Evolutionary conservation across 2,329 filamentous ascomycete genomes (phyloP), one percentile per base, ranked within the genome.

Genomic region (Cucurbitaria berberidis): DNA sequence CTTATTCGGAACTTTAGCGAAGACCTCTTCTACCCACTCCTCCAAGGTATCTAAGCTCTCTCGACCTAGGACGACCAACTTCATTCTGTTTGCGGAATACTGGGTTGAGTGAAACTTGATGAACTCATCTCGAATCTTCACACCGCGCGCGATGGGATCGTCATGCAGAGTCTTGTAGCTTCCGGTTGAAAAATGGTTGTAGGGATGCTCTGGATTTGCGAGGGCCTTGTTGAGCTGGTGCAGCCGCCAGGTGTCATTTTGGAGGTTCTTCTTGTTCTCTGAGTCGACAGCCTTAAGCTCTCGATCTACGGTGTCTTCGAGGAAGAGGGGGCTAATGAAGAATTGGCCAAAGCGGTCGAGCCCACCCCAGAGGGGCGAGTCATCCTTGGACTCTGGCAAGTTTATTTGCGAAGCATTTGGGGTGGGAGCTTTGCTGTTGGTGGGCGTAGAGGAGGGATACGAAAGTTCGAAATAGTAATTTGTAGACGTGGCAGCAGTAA

Each of bases 401-500:
- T 73, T 70, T 26, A 72, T 63, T 44, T 71, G 67, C 53, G 76
- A 77, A 35, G 62, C 70, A 42, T 67, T 66, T 18, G 66, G 58
- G 19, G 77, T 76, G 55, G 74, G 68, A 15, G 63, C 59, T 15
- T 70, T 70, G 58, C 87, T 86, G 70, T 82, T 85, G 59, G 76
- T 68, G 2, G 77, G 73, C 40, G 80, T 79, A 35, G 80, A 80
- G 11, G 89, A 84, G 45, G 91, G 91, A 27, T 92, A 91, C 18
- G 90, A 91, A 52, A 98, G 87, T 70, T 99, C 95, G 73, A 99
- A 99, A 77, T 90, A 98, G 79, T 96, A 99, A 78, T 98, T 98
- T 59, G 95, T 99, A 46, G 93, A 96, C 1, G 91, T 96, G 5
- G 90, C 82, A 15, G 89, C 92, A 1, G 95, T 99, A 75, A 96